Base-by-base conservation (phyloP, 768 basidiomycete species). In the Rhizopogon vulgaris region DNA sequence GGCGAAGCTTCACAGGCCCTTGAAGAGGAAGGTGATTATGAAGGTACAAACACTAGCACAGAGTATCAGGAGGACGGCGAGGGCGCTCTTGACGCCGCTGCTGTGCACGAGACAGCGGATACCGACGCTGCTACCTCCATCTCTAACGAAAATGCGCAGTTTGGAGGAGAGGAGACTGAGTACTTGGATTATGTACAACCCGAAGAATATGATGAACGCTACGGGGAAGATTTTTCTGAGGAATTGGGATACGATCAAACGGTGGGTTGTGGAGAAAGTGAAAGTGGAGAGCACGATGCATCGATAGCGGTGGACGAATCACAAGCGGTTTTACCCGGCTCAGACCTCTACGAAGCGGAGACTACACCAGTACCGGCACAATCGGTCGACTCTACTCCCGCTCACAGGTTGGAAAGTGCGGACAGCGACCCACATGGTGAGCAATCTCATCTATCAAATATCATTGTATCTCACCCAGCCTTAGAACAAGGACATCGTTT, bases 191-290 rank as follows among this genome's bases (percentile, higher is more conserved):
- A 66, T 39, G 60, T 58, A 41, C 65, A 71, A 25, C 52, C 57
- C 2, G 69, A 64, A 45, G 73, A 73, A 22, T 68, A 69, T 50
- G 68, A 71, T 24, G 69, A 70, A 34, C 61, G 55, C 38, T 70
- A 66, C 27, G 68, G 66, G 22, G 73, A 72, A 27, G 68, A 65
- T 27, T 60, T 69, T 11, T 59, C 60, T 0, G 71, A 73, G 42
- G 46, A 49, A 18, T 28, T 43, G 7, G 60, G 57, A 46, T 58
- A 60, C 10, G 58, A 53, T 34, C 59, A 63, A 43, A 48, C 52
- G 39, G 46, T 17, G 11, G 62, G 60, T 38, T 56, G 58, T 9
- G 64, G 60, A n/a, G 63, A 58, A 49, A 28, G 24, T 32, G 63
- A 58, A 49, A 28, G 24, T 32, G 62, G 42, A 24, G 59, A 57